A percentile compares a stretch with the other conserved stretches of the same genome.
Evolutionary conservation across 257 asterid genomes (phyloP).

Genomic region (Solanum chmielewskii): DNA sequence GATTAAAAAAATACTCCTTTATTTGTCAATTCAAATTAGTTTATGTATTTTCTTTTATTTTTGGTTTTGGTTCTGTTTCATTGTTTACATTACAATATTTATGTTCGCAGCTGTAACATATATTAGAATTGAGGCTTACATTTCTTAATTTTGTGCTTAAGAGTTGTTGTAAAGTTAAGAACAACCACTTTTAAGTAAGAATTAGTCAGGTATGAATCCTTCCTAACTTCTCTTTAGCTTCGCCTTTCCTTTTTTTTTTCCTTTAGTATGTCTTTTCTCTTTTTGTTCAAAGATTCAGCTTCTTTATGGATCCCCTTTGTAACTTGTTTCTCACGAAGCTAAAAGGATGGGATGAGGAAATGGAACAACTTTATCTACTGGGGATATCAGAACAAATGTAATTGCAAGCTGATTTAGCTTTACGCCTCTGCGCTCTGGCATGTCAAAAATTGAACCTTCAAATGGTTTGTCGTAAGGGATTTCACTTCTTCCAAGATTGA

Average conservation of each 20-base stretch:
- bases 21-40: too few species aligned
- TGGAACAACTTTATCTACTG: neutral
- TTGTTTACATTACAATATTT: too few species aligned
- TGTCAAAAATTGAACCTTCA: neutral
- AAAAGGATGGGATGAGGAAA: neutral
- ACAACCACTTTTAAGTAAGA: neutral
- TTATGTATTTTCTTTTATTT: too few species aligned
- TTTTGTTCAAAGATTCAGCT: neutral
- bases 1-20: too few species aligned
- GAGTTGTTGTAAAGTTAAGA: neutral
- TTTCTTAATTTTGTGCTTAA: neutral
- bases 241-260: neutral
- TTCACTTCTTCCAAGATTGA: neutral
- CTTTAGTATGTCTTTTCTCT: neutral
- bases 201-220: neutral
- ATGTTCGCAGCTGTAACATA: neutral
- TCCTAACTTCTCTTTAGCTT: neutral
- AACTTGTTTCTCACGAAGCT: neutral
- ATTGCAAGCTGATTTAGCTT: neutral
- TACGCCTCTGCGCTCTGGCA: neutral
- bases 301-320: neutral
- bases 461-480: neutral
- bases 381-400: neutral
- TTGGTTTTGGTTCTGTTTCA: too few species aligned
- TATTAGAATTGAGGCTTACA: neutral